Conservation (phyloP, 2,329 filamentous ascomycete genomes). For the Trichoderma sp. region DNA sequence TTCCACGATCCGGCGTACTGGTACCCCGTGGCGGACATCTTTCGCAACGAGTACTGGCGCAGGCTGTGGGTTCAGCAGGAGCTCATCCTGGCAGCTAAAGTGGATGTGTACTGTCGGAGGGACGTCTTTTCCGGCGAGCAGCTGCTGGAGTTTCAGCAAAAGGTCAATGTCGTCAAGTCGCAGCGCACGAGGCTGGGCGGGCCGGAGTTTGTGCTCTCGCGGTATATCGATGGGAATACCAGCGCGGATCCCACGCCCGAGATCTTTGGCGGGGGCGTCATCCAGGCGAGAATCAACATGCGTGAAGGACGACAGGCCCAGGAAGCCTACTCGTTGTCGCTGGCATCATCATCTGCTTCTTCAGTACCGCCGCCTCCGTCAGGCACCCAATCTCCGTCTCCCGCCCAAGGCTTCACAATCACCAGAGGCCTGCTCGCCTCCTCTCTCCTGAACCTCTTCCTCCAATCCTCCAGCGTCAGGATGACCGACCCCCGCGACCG, state of each 20-base stretch:
- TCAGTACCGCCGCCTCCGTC: background rate
- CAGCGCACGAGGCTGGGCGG: background rate
- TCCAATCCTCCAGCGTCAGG: background rate
- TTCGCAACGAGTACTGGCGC: background rate
- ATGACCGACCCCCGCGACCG: background rate
- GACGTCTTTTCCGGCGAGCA: background rate
- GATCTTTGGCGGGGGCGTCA: background rate
- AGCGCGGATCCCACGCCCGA: background rate
- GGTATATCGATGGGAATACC: background rate
- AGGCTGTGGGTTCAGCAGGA: slow-evolving; percentile 3
- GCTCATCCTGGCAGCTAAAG: background rate
- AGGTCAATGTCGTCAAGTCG: background rate
- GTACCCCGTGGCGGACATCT: slow-evolving; percentile 3
- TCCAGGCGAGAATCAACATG: background rate
- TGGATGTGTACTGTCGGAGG: background rate
- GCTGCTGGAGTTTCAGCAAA: slow-evolving; percentile 2
- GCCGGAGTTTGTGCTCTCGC: background rate
- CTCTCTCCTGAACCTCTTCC: background rate
- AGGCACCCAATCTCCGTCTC: background rate
- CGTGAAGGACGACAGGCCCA: background rate
- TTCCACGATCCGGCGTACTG: background rate
- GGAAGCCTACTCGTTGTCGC: background rate
- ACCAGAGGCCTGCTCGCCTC: background rate
- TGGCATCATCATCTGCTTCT: background rate
- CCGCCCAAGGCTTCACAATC: background rate